Percentiles rank a stretch among this genome's conserved stretches.
phyloP scores from a whole-genome alignment of 768 basidiomycete species.

The Lentinus brumalis region DNA sequence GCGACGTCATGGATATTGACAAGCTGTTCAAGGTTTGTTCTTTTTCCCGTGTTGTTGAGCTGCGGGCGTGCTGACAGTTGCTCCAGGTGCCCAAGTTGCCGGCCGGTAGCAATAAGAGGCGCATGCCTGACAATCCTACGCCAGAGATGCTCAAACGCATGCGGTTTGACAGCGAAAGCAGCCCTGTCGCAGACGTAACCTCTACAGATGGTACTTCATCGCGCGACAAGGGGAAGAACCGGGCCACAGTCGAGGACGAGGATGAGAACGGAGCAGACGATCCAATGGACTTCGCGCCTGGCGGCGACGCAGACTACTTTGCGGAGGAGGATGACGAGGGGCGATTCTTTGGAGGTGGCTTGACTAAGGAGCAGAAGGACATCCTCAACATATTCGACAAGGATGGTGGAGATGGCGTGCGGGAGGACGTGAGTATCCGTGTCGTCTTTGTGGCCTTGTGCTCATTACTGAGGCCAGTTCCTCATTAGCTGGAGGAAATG shows the following conservation, averaged over 20 bases:
- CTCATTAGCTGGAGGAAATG: conserved; percentile 59
- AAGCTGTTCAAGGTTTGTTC: conserved; percentile 47
- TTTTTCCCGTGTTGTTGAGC: not conserved
- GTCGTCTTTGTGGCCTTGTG: not conserved
- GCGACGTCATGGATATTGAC: conserved; percentile 47
- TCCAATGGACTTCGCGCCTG: conserved; percentile 66
- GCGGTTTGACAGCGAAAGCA: conserved; percentile 48
- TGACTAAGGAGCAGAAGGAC: conserved; percentile 91
- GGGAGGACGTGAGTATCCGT: conserved; percentile 59
- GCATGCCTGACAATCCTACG: conserved; percentile 74
- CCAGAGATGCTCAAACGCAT: conserved; percentile 85
- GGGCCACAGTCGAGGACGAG: conserved; percentile 63
- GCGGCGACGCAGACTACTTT: conserved; percentile 89
- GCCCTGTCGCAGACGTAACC: conserved; percentile 11
- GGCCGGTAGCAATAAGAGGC: conserved; percentile 64
- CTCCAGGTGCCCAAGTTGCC: conserved; percentile 69
- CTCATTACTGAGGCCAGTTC: conserved; percentile 20
- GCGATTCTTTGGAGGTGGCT: conserved; percentile 90
- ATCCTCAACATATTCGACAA: conserved; percentile 94
- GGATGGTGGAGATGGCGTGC: conserved; percentile 59
- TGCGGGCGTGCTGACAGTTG: not conserved
- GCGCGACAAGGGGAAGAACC: conserved; percentile 36
- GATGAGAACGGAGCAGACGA: conserved; percentile 46
- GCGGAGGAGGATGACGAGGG: conserved; percentile 91
- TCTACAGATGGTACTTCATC: conserved; percentile 3